Percentiles rank a stretch among this genome's conserved stretches.
Evolutionary conservation across 1,284 basidiomycete genomes (phyloP).

Genomic region (Trametes sp.): DNA sequence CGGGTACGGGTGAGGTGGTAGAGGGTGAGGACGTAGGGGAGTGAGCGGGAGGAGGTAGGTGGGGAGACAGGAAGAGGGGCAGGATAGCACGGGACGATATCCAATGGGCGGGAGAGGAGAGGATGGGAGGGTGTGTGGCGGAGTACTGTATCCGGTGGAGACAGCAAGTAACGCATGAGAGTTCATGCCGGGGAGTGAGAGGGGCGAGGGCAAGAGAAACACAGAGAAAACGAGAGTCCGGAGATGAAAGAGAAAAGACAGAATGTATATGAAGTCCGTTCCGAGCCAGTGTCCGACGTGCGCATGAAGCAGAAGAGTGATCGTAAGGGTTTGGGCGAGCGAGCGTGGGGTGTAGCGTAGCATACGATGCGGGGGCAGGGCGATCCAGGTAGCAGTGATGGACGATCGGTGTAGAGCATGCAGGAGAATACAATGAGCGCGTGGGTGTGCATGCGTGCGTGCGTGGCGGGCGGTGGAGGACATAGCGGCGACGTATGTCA

Average conservation of each 20-base stretch:
- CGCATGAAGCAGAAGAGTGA: constrained; percentile 21
- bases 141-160: background rate
- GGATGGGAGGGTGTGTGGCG: background rate
- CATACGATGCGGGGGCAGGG: background rate
- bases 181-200: background rate
- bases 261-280: constrained; percentile 23
- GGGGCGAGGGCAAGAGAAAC: background rate
- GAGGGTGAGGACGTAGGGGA: background rate
- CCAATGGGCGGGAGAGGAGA: too few relatives aligned
- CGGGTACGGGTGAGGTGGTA: background rate
- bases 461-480: constrained; percentile 3
- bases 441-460: constrained; percentile 19
- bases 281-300: constrained; percentile 30
- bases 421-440: constrained; percentile 24
- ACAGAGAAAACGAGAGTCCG: background rate
- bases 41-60: background rate
- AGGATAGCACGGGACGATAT: too few relatives aligned
- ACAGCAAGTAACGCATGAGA: background rate
- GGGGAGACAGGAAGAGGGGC: background rate
- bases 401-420: constrained; percentile 2
- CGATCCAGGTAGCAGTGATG: background rate
- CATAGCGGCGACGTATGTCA: background rate
- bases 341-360: constrained; percentile 6
- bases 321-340: constrained; percentile 12
- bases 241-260: constrained; percentile 1